phyloP scores from a whole-genome alignment of 805 yeast genomes.

The Crinitomyces ghanaensis region DNA sequence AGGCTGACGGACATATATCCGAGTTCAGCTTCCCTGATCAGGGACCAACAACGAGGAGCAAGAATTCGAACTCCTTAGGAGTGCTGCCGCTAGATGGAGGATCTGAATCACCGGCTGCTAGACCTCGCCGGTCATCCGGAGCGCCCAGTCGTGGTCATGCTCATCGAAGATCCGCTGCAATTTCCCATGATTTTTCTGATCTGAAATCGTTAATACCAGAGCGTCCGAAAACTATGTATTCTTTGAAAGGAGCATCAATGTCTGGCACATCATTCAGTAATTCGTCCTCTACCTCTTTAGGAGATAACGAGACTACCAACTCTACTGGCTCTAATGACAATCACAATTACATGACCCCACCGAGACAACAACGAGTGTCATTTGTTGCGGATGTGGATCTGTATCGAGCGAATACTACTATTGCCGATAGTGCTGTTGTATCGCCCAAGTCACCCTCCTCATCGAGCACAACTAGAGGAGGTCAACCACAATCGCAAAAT shows the following conservation, averaged over 20 bases:
- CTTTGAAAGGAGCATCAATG: constrained; percentile 3
- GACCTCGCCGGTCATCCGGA: too few species aligned
- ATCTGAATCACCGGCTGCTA: constrained; percentile 5
- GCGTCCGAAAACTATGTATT: neutral
- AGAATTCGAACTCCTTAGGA: neutral
- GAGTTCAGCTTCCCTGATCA: constrained; percentile 1
- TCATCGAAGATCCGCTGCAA: constrained; percentile 79
- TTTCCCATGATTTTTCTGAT: constrained; percentile 70
- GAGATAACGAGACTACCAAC: neutral
- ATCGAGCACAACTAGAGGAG: neutral
- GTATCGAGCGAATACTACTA: neutral
- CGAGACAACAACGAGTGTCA: constrained; percentile 7
- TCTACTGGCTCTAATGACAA: neutral
- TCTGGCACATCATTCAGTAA: neutral
- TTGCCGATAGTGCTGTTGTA: neutral
- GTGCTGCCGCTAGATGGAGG: constrained; percentile 1
- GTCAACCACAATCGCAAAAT: neutral
- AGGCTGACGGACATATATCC: constrained; percentile 6
- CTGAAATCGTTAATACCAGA: neutral
- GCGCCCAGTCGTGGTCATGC: too few species aligned
- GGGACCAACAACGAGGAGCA: neutral
- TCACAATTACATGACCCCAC: constrained; percentile 13
- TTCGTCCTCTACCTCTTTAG: neutral
- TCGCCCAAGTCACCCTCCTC: neutral
- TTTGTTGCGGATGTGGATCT: constrained; percentile 7